These are phyloP conservation scores for Earliella scabrosa DNA, from an alignment of 1,284 basidiomycete genomes.

Conservation along the genomic window DNA sequence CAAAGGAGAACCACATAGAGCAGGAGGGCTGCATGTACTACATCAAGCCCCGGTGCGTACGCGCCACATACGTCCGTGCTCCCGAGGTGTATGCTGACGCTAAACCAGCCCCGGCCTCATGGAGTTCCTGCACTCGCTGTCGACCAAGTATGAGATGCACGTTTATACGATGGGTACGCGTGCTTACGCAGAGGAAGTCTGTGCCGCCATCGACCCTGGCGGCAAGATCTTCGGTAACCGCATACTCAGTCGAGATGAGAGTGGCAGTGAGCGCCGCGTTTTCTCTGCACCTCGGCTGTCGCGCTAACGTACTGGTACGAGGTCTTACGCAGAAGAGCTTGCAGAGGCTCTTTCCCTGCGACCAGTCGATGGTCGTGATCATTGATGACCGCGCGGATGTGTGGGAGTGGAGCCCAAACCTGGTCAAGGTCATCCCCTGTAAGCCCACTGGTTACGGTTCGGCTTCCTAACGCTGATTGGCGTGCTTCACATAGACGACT, in stretches of 20 bases:
- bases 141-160: slow-evolving; percentile 94
- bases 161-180: slow-evolving; percentile 99
- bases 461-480: not conserved
- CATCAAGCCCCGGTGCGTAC: slow-evolving; percentile 84
- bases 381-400: slow-evolving; percentile 99
- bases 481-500: slow-evolving; percentile 74
- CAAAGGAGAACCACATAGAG: slow-evolving; percentile 65
- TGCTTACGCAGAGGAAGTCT: slow-evolving; percentile 95
- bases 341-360: slow-evolving; percentile 91
- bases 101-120: slow-evolving; percentile 80
- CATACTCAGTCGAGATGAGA: slow-evolving; percentile 93
- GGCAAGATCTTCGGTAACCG: slow-evolving; percentile 86
- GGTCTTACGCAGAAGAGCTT: slow-evolving; percentile 92
- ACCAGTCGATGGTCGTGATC: slow-evolving; percentile 98
- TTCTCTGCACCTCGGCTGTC: not conserved
- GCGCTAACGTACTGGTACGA: slow-evolving; percentile 25
- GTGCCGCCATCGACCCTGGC: slow-evolving; percentile 91
- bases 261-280: slow-evolving; percentile 71
- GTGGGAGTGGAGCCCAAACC: slow-evolving; percentile 95
- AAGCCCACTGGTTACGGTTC: slow-evolving; percentile 40
- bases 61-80: not conserved
- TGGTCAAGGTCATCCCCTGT: slow-evolving; percentile 97
- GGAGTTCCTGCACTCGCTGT: slow-evolving; percentile 75
- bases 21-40: slow-evolving; percentile 93
- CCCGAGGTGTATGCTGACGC: slow-evolving; percentile 2